phyloP scores from a whole-genome alignment of 1,284 basidiomycete genomes.

The Rhodofomes roseus region DNA sequence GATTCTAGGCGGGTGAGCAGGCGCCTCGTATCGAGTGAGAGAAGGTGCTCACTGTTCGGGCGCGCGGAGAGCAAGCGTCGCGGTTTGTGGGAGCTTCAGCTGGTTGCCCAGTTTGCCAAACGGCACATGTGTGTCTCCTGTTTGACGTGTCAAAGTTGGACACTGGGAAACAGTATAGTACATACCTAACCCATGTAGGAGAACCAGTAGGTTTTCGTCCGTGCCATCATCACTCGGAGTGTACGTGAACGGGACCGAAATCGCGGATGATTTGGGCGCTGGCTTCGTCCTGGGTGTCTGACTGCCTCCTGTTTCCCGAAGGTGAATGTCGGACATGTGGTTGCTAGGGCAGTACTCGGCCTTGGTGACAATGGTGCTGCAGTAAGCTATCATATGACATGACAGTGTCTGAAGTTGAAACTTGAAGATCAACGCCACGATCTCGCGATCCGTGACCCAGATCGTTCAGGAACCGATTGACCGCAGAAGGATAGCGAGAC shows the following conservation, averaged over 20 bases:
- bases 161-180: too few species aligned
- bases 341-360: too few species aligned
- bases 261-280: slow-evolving; percentile 40
- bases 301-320: slow-evolving; percentile 8
- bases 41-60: slow-evolving; percentile 59
- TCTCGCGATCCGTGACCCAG: too few species aligned
- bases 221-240: slow-evolving; percentile 71
- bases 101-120: slow-evolving; percentile 73
- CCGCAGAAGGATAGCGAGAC: too few species aligned
- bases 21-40: too few species aligned
- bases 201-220: slow-evolving; percentile 83
- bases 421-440: too few species aligned
- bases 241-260: slow-evolving; percentile 62
- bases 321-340: slow-evolving; percentile 11
- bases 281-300: slow-evolving; percentile 44
- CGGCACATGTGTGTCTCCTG: slow-evolving; percentile 80
- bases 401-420: too few species aligned
- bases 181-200: slow-evolving; percentile 86
- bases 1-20: slow-evolving; percentile 52
- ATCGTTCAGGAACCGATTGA: too few species aligned
- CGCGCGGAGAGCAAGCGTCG: slow-evolving; percentile 76
- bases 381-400: too few species aligned
- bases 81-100: slow-evolving; percentile 84
- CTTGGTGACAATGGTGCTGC: too few species aligned
- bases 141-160: slow-evolving; percentile 3